Evolutionary conservation across 1,284 basidiomycete species (phyloP).

Genomic region (Takashimella koratensis): DNA sequence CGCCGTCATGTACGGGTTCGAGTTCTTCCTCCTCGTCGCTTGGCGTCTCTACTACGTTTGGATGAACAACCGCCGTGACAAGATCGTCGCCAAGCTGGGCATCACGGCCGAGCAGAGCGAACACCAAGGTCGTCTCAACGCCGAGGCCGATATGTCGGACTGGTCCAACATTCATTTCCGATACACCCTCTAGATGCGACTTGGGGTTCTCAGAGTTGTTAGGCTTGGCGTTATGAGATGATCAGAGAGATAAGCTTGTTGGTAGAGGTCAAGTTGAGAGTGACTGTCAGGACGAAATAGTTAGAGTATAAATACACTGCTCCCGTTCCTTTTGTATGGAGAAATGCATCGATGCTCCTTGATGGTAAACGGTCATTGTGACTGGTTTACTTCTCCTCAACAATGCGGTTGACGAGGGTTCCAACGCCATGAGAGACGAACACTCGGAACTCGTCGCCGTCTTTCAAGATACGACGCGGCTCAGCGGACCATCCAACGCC

Average conservation of each 20-base stretch:
- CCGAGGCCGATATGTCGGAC: conserved; percentile 7
- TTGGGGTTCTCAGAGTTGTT: too few relatives aligned
- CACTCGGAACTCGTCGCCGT: conserved; percentile 50
- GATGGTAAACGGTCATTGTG: too few relatives aligned
- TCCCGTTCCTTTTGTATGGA: too few relatives aligned
- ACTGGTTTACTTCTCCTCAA: conserved; percentile 38
- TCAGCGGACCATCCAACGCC: conserved; percentile 46
- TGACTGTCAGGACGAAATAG: too few relatives aligned
- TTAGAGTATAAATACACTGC: too few relatives aligned
- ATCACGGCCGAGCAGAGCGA: neutral
- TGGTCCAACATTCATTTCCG: conserved; percentile 15
- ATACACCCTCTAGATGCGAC: conserved; percentile 6
- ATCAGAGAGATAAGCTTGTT: too few relatives aligned
- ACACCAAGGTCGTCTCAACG: neutral
- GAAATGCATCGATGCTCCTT: too few relatives aligned
- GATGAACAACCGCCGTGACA: conserved; percentile 6
- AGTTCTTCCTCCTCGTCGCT: neutral
- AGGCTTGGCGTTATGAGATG: too few relatives aligned
- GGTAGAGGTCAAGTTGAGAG: too few relatives aligned
- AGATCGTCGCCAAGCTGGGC: neutral
- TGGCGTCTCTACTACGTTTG: conserved; percentile 9
- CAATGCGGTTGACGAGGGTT: conserved; percentile 50
- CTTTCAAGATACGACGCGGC: conserved; percentile 36
- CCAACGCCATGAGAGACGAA: conserved; percentile 48
- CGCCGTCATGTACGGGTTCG: neutral